phyloP scores from a whole-genome alignment of 208 protist species.

The Naegleria fowleri region DNA sequence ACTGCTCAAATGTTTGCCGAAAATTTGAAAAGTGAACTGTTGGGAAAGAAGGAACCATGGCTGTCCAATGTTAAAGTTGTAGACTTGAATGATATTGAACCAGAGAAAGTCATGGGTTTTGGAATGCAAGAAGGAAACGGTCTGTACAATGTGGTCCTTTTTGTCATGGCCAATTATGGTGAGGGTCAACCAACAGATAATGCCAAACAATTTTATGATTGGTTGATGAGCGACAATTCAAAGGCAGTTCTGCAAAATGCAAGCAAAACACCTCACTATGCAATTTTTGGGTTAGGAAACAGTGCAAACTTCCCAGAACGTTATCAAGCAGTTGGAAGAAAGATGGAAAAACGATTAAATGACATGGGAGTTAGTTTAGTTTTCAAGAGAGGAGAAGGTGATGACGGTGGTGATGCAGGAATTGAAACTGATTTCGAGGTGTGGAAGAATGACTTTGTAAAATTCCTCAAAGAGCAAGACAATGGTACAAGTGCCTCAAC shows the following conservation, averaged over 20 bases:
- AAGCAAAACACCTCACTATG: background rate
- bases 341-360: conserved; percentile 21
- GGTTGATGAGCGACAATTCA: conserved; percentile 14
- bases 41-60: background rate
- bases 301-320: background rate
- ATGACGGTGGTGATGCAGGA: background rate
- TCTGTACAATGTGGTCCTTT: conserved; percentile 7
- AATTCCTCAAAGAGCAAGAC: background rate
- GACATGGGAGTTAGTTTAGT: conserved; percentile 7
- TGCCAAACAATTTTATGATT: conserved; percentile 32
- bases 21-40: conserved; percentile 30
- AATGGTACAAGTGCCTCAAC: background rate
- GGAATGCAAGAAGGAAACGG: background rate
- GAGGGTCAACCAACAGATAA: conserved; percentile 34
- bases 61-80: conserved; percentile 25
- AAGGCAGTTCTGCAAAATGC: background rate
- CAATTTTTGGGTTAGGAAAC: conserved; percentile 35
- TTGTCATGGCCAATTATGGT: conserved; percentile 31
- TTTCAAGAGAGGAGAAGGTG: conserved; percentile 27
- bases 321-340: conserved; percentile 29
- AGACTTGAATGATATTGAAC: conserved; percentile 30
- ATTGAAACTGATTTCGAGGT: background rate
- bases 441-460: background rate
- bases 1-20: conserved; percentile 64
- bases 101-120: background rate